Base-by-base conservation (phyloP, 495 filamentous ascomycete genomes). In the Penicillium canescens region DNA sequence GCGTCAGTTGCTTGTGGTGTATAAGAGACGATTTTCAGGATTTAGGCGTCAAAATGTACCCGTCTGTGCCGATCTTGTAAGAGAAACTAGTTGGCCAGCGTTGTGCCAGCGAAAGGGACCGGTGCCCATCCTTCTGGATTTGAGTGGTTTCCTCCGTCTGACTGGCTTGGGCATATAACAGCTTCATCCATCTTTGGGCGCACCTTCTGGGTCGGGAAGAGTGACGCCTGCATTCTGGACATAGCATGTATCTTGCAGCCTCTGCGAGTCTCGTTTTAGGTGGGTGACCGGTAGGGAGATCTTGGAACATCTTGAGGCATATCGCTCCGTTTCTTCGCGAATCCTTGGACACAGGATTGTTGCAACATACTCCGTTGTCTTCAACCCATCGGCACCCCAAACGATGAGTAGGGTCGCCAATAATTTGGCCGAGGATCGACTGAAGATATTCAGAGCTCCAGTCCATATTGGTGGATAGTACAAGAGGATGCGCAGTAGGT, bases 321-420 rank as follows among this genome's bases (percentile, higher is more conserved):
- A 45, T 33, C 42, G 42, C 42, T 45, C 42, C 13, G 34, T 45
- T 31, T 33, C 14, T 45, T 7, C 26, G 26, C 8, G 26, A 45
- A 33, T 34, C 26, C 26, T 49, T 49, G 0, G 18, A 16, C 36
- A 49, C 21, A 16, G 12, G 11, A 26, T 49, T 49, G 33, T 26
- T 2, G 13, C 20, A 49, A 16, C 35, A n/a, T 4, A 12, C 36
- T 39, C 46, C 6, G 31, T 49, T 39, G 10, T 49, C 46, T 40
- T 26, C 35, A 24, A 49, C 35, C 46, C n/a, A 49, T 45, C 24
- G 35, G 23, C 18, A 49, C 35, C 10, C 18, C 18, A 38, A 13
- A 37, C n/a, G 35, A 16, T 49, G 20, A 13, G 6, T 38, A 10
- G 46, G 46, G 6, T 49, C 46, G 36, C 46, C 46, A 16, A 49